These are phyloP conservation scores for Allantophomopsis lycopodina DNA, from an alignment of 2,329 filamentous ascomycete species.

Conservation along the genomic window DNA sequence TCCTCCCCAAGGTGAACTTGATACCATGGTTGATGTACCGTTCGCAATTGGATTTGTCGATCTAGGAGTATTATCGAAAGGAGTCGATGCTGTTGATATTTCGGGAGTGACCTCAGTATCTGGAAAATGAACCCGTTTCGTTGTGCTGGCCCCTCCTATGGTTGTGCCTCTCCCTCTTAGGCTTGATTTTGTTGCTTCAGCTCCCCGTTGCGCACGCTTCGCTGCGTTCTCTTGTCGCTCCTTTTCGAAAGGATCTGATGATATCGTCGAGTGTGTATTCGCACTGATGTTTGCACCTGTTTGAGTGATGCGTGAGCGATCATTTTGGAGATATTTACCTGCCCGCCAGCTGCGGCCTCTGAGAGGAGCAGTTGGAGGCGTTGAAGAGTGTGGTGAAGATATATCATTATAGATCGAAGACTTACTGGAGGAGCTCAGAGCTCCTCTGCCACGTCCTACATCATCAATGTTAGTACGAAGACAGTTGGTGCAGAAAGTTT, in stretches of 20 bases:
- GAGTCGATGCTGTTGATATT: slow-evolving; percentile 4
- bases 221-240: slow-evolving; percentile 19
- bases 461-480: too few relatives aligned
- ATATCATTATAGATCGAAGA: not conserved
- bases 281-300: slow-evolving; percentile 3
- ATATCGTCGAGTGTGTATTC: not conserved
- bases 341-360: too few relatives aligned
- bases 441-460: not conserved
- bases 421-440: not conserved
- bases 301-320: slow-evolving; percentile 7
- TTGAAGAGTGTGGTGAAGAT: not conserved
- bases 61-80: slow-evolving; percentile 4
- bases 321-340: slow-evolving; percentile 1
- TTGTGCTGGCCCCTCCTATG: slow-evolving; percentile 4
- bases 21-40: too few relatives aligned
- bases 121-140: slow-evolving; percentile 14
- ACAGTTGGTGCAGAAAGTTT: too few relatives aligned
- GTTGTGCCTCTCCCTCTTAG: slow-evolving; percentile 7
- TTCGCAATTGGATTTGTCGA: not conserved
- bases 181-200: slow-evolving; percentile 8
- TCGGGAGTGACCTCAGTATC: not conserved
- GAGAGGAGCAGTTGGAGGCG: too few relatives aligned
- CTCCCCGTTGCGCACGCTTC: slow-evolving; percentile 13
- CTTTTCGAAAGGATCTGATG: slow-evolving; percentile 13
- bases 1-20: too few relatives aligned